Conservation (phyloP, 2,329 filamentous ascomycete species). For the Hypomyces perniciosus region DNA sequence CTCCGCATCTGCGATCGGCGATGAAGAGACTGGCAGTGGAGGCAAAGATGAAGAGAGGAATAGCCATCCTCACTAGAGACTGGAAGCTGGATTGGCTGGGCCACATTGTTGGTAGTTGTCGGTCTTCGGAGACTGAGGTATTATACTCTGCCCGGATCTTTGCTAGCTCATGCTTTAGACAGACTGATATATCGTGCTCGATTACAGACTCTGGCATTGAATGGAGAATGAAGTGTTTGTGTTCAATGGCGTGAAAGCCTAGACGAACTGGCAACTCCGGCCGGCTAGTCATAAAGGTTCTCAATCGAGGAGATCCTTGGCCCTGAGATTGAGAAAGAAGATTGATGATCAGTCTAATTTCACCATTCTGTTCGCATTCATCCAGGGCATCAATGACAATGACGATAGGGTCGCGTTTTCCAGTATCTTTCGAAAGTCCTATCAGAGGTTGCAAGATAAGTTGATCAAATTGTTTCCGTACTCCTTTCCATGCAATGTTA, state of each 20-base stretch:
- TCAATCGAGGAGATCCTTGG: conserved; percentile 19
- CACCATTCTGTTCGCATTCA: conserved; percentile 22
- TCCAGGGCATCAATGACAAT: conserved; percentile 31
- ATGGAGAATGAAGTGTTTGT: conserved; percentile 29
- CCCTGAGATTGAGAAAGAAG: conserved; percentile 13
- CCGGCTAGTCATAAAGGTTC: conserved; percentile 35
- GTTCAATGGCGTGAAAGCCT: conserved; percentile 25
- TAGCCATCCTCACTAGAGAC: too few relatives aligned
- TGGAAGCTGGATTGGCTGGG: too few relatives aligned
- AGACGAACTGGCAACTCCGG: conserved; percentile 31
- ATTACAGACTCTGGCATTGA: conserved; percentile 25
- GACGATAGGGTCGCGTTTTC: conserved; percentile 6
- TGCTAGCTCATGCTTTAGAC: conserved; percentile 24
- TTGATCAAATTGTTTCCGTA: conserved; percentile 33
- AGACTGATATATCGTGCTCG: conserved; percentile 31
- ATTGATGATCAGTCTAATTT: conserved; percentile 28
- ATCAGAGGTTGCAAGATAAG: conserved; percentile 30
- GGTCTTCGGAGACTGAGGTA: not conserved
- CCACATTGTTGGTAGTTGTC: too few relatives aligned
- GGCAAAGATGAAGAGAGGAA: too few relatives aligned
- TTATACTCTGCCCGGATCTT: conserved; percentile 25
- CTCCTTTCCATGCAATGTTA: conserved; percentile 20
- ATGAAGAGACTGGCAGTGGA: too few relatives aligned
- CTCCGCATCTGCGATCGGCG: too few relatives aligned
- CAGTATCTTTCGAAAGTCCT: conserved; percentile 2